Evolutionary conservation across 768 basidiomycete genomes (phyloP).

Genomic region (Suillus americanus): DNA sequence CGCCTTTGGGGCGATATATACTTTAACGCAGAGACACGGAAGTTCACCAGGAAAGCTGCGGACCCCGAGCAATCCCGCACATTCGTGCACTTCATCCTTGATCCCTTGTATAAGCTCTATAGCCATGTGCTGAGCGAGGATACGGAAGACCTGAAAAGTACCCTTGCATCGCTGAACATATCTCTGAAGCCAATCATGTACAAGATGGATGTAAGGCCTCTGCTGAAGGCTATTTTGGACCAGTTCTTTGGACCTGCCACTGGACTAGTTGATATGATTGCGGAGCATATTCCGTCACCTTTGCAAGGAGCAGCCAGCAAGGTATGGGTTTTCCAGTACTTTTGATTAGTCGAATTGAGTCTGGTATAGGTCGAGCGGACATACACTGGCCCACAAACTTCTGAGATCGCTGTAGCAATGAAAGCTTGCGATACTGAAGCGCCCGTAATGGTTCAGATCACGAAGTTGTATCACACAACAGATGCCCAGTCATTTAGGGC

Average conservation of each 20-base stretch:
- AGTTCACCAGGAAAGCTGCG: conserved; percentile 83
- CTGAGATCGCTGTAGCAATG: conserved; percentile 78
- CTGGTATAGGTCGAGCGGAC: conserved; percentile 67
- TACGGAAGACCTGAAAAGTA: conserved; percentile 80
- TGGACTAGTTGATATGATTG: conserved; percentile 91
- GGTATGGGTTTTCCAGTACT: conserved; percentile 36
- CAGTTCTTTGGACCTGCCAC: conserved; percentile 94
- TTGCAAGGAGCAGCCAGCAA: conserved; percentile 56
- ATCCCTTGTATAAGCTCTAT: conserved; percentile 96
- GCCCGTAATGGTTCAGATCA: conserved; percentile 88
- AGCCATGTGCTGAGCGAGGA: conserved; percentile 94
- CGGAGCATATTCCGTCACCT: conserved; percentile 87
- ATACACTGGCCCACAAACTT: conserved; percentile 86
- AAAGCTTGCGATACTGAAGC: conserved; percentile 79
- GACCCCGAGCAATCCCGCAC: conserved; percentile 80
- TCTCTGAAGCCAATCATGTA: conserved; percentile 89
- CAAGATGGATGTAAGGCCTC: conserved; percentile 97
- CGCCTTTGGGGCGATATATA: conserved; percentile 99
- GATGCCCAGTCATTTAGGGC: conserved; percentile 97
- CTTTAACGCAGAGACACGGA: conserved; percentile 79
- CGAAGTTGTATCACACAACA: conserved; percentile 94
- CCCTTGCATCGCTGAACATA: conserved; percentile 76
- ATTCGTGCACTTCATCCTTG: conserved; percentile 95
- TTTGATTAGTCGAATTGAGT: not conserved
- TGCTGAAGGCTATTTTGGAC: conserved; percentile 89